These are phyloP conservation scores for Dactylonectria macrodidyma DNA, from an alignment of 2,329 filamentous ascomycete genomes.

Conservation along the genomic window DNA sequence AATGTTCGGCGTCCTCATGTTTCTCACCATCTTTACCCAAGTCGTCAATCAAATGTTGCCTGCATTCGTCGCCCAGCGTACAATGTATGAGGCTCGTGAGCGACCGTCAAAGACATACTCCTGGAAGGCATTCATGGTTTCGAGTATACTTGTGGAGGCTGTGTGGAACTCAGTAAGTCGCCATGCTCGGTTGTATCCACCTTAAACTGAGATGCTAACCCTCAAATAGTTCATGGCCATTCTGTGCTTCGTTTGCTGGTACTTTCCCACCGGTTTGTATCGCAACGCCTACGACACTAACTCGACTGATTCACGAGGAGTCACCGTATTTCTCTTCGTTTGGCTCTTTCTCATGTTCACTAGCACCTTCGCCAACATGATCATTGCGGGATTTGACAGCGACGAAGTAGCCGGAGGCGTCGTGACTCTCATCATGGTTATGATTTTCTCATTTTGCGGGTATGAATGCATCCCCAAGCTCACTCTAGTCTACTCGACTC, in stretches of 20 bases:
- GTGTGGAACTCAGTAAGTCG: slow-evolving; percentile 32
- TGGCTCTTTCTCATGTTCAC: slow-evolving; percentile 75
- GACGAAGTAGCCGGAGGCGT: slow-evolving; percentile 76
- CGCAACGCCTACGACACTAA: slow-evolving; percentile 68
- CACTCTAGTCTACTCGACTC: background rate
- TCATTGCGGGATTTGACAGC: slow-evolving; percentile 73
- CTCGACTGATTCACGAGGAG: slow-evolving; percentile 64
- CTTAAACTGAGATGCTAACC: background rate
- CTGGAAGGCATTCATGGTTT: slow-evolving; percentile 76
- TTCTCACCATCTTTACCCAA: slow-evolving; percentile 77
- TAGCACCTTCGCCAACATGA: slow-evolving; percentile 74
- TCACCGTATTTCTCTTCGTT: slow-evolving; percentile 75
- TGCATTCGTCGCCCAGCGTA: slow-evolving; percentile 76
- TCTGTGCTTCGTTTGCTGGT: slow-evolving; percentile 75
- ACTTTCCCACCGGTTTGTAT: slow-evolving; percentile 77
- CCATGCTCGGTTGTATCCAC: background rate
- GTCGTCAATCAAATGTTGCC: slow-evolving; percentile 78
- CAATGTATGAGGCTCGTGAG: slow-evolving; percentile 78
- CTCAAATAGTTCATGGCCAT: slow-evolving; percentile 45
- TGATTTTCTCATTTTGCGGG: slow-evolving; percentile 70
- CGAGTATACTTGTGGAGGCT: slow-evolving; percentile 46
- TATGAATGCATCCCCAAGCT: background rate
- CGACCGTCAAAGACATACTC: slow-evolving; percentile 76
- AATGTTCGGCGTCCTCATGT: slow-evolving; percentile 80
- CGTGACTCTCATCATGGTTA: slow-evolving; percentile 73